phyloP scores from a whole-genome alignment of 345 rosid species.

The Citrus maxima region DNA sequence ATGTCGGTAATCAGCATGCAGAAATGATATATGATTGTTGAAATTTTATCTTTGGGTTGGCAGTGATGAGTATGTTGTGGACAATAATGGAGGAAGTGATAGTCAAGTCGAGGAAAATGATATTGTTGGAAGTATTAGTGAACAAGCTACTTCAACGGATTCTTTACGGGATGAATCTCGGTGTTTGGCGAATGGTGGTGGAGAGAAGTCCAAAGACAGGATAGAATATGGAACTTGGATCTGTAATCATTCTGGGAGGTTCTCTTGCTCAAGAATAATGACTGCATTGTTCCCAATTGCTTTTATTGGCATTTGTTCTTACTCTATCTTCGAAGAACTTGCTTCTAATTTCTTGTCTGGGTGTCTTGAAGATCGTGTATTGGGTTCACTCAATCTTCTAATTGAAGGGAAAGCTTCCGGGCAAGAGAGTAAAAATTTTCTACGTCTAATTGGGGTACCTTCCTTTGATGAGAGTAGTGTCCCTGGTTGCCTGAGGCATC shows the following conservation, averaged over 20 bases:
- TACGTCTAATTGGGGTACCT: constrained; percentile 62
- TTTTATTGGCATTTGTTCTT: constrained; percentile 39
- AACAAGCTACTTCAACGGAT: neutral
- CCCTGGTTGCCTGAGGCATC: constrained; percentile 74
- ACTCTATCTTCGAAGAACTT: constrained; percentile 43
- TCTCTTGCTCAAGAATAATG: constrained; percentile 47
- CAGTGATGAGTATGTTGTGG: constrained; percentile 42
- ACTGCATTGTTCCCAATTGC: constrained; percentile 66
- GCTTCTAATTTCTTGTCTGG: constrained; percentile 53
- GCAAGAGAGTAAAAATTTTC: constrained; percentile 49
- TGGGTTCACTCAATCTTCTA: constrained; percentile 52
- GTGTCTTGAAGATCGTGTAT: constrained; percentile 59
- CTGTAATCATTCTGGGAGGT: constrained; percentile 37
- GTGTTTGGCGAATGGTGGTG: constrained; percentile 12
- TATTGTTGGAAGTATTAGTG: constrained; percentile 7
- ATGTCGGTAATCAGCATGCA: neutral
- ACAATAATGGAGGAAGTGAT: constrained; percentile 16
- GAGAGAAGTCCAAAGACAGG: constrained; percentile 15
- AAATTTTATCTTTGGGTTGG: constrained; percentile 5
- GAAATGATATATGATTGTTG: neutral
- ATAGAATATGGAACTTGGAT: constrained; percentile 27
- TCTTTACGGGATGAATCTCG: constrained; percentile 22
- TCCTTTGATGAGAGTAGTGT: constrained; percentile 41
- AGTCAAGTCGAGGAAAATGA: constrained; percentile 19
- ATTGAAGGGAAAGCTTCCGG: constrained; percentile 75